These are phyloP conservation scores for Candida railenensis DNA, from an alignment of 805 yeast genomes.

Conservation along the genomic window DNA sequence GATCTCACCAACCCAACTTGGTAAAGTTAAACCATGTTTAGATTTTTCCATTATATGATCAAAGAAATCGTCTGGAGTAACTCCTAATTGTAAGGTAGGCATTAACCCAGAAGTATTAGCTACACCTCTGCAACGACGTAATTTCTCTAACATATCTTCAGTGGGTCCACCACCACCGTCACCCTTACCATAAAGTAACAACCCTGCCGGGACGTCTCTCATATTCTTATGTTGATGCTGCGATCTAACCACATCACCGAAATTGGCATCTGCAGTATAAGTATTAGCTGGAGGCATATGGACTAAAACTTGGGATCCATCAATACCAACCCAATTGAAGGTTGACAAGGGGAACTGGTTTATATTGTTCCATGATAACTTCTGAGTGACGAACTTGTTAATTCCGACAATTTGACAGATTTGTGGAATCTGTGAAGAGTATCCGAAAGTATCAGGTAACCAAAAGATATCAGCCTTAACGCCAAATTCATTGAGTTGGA, in stretches of 20 bases:
- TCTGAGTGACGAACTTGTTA: slow-evolving; percentile 85
- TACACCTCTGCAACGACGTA: slow-evolving; percentile 87
- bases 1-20: slow-evolving; percentile 91
- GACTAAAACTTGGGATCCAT: slow-evolving; percentile 87
- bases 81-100: slow-evolving; percentile 79
- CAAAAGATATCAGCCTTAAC: slow-evolving; percentile 74
- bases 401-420: slow-evolving; percentile 85
- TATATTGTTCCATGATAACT: slow-evolving; percentile 94
- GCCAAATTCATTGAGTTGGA: slow-evolving; percentile 79
- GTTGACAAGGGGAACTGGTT: slow-evolving; percentile 87
- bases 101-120: slow-evolving; percentile 76
- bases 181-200: slow-evolving; percentile 87
- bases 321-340: slow-evolving; percentile 93
- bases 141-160: slow-evolving; percentile 87
- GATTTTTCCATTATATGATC: slow-evolving; percentile 62
- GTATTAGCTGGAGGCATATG: slow-evolving; percentile 99
- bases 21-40: slow-evolving; percentile 63
- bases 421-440: slow-evolving; percentile 93
- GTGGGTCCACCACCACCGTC: slow-evolving; percentile 99
- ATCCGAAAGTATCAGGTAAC: slow-evolving; percentile 98
- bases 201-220: slow-evolving; percentile 75
- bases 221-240: slow-evolving; percentile 79
- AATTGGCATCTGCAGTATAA: slow-evolving; percentile 88
- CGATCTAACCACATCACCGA: slow-evolving; percentile 87
- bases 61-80: slow-evolving; percentile 78